Base-by-base conservation (phyloP, 2,329 filamentous ascomycete species). In the Nigrospora osmanthi region DNA sequence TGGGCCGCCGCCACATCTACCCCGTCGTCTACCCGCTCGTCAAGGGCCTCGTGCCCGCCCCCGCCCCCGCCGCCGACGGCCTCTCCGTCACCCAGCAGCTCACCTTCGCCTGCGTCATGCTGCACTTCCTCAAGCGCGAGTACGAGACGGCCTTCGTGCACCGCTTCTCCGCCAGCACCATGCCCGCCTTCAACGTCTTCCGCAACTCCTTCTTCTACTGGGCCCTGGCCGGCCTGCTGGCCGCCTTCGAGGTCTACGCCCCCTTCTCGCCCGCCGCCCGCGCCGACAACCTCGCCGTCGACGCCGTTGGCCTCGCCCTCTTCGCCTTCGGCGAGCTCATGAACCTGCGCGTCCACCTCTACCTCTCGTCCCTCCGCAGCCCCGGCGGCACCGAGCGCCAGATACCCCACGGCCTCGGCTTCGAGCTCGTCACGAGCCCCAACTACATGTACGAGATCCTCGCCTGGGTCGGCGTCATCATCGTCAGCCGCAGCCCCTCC, bases 201-300 rank as follows among this genome's bases (percentile, higher is more conserved):
- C 93, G 91, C 69, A 98, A 98, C 76, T 89, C 84, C 53, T 80
- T 78, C 54, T 91, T 96, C 73, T 98, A 98, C 79, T 98, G 93
- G 93, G 58, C 84, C 32, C 67, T 91, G 45, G 84, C 85, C 5
- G 93, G 93, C 40, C 61, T 89, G 23, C 79, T 93, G 57, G 81
- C 91, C 58, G 88, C 88, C 38, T 85, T 85, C 69, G 90, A 85
- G 73, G 79, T 93, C 57, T 97, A 97, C 71, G 75, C 79, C 11
- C 90, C 90, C 6, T 77, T 70, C 52, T 83, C 85, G 5, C 73
- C 80, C 14, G 79, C 89, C 1, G 82, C 86, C 28, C 70, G 67
- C 14, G 66, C 71, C 16, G 60, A 68, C 40, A 53, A 67, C 43
- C 67, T 68, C 3, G 51, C 63, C 16, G 57, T 90, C 37, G 80